Conservation (phyloP, 2,329 filamentous ascomycete genomes). For the Knufia fluminis region DNA sequence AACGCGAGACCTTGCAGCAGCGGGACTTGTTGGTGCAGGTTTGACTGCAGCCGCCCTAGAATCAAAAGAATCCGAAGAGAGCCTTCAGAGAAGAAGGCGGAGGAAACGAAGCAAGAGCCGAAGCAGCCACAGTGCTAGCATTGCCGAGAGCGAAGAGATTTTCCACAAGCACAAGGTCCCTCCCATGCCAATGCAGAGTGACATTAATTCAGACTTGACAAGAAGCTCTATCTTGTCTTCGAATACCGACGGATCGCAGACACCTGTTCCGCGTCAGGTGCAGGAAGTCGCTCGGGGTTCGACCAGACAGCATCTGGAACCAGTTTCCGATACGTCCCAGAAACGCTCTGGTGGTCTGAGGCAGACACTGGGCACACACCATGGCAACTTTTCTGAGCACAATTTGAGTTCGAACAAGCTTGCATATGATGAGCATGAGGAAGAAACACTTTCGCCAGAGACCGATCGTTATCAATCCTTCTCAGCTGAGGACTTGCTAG, state of each 20-base stretch:
- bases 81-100: constrained; percentile 35
- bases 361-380: constrained; percentile 55
- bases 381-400: constrained; percentile 48
- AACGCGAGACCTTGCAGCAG: constrained; percentile 47
- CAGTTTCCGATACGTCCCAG: constrained; percentile 54
- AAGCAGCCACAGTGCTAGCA: constrained; percentile 42
- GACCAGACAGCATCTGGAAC: constrained; percentile 45
- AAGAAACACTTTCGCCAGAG: constrained; percentile 29
- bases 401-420: constrained; percentile 39
- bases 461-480: constrained; percentile 24
- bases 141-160: constrained; percentile 47
- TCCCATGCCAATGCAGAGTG: constrained; percentile 81
- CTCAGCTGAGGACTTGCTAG: constrained; percentile 21
- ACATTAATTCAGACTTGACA: constrained; percentile 67
- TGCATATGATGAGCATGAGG: constrained; percentile 40
- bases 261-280: constrained; percentile 54
- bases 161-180: constrained; percentile 50
- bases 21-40: constrained; percentile 46
- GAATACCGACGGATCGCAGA: constrained; percentile 60
- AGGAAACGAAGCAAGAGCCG: constrained; percentile 43
- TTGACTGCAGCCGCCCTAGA: constrained; percentile 54
- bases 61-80: constrained; percentile 56
- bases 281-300: constrained; percentile 56
- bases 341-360: constrained; percentile 41
- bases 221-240: constrained; percentile 79